These are phyloP conservation scores for Neofusicoccum sp. DNA, from an alignment of 2,329 filamentous ascomycete species.

Conservation along the genomic window DNA sequence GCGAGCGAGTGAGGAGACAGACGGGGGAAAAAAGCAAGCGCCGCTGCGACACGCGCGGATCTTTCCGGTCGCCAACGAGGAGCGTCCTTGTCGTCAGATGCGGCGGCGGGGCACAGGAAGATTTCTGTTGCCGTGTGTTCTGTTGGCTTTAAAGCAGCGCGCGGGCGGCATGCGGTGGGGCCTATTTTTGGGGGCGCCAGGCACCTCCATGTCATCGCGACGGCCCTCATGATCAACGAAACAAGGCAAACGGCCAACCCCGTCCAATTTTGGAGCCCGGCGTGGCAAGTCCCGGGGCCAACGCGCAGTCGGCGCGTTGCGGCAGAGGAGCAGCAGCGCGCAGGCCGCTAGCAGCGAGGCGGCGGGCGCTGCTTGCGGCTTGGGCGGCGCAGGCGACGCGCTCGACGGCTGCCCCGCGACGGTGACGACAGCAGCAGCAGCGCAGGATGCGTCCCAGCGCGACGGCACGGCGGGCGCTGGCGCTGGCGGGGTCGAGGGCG, in stretches of 20 bases:
- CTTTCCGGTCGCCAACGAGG: slow-evolving; percentile 7
- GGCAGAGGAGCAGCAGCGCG: neutral
- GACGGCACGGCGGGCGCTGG: slow-evolving; percentile 5
- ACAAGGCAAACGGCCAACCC: slow-evolving; percentile 13
- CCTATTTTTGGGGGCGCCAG: slow-evolving; percentile 8
- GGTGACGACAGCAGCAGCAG: slow-evolving; percentile 14
- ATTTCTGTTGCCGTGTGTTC: neutral
- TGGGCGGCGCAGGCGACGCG: slow-evolving; percentile 2
- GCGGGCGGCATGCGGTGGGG: neutral
- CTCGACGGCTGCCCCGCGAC: neutral
- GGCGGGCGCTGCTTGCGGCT: neutral
- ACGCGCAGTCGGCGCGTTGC: slow-evolving; percentile 7
- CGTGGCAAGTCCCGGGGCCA: slow-evolving; percentile 18
- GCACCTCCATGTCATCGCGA: neutral
- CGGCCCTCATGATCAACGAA: slow-evolving; percentile 12
- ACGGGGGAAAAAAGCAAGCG: slow-evolving; percentile 14
- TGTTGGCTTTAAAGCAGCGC: neutral
- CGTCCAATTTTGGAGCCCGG: slow-evolving; percentile 8
- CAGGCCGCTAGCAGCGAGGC: neutral
- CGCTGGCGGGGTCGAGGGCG: slow-evolving; percentile 1
- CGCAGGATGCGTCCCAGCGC: slow-evolving; percentile 11
- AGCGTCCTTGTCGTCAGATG: slow-evolving; percentile 6
- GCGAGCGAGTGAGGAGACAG: neutral
- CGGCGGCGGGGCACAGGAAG: neutral
- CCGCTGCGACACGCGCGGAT: slow-evolving; percentile 11